These are phyloP conservation scores for Fraxinus ornus DNA, from an alignment of 305 asterid species.

Conservation along the genomic window DNA sequence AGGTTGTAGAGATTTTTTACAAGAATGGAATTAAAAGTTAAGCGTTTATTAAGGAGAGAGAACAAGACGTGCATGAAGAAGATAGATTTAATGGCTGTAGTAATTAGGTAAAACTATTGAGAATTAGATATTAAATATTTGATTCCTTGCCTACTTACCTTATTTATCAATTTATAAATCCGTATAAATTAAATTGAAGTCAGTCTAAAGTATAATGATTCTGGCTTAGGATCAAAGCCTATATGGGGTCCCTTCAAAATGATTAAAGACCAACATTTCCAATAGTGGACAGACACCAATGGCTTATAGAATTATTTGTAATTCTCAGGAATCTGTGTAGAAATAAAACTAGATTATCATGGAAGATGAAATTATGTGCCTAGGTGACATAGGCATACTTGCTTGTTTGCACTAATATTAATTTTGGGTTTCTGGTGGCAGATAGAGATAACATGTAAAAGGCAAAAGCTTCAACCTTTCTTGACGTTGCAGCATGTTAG, in stretches of 20 bases:
- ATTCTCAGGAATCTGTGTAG: not conserved
- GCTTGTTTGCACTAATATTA: not conserved
- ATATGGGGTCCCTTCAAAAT: not conserved
- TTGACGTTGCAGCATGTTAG: constrained; percentile 2
- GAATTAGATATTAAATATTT: not conserved
- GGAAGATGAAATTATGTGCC: no score
- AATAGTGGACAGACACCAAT: not conserved
- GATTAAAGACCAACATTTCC: not conserved
- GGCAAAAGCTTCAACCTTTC: not conserved
- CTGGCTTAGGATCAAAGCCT: not conserved
- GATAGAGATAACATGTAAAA: not conserved
- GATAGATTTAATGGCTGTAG: not conserved
- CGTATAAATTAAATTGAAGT: not conserved
- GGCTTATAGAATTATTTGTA: not conserved
- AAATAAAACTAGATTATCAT: no score
- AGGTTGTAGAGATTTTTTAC: not conserved
- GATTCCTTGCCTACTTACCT: not conserved
- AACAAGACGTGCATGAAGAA: not conserved
- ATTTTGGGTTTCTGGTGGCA: not conserved
- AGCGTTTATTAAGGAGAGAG: not conserved
- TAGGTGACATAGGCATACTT: no score
- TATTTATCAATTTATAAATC: not conserved
- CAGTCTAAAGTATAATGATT: not conserved
- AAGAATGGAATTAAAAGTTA: not conserved
- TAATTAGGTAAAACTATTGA: not conserved